Evolutionary conservation across 2,329 filamentous ascomycete genomes (phyloP), one percentile per base, ranked within the genome.

Genomic region (Drechslerella dactyloides): DNA sequence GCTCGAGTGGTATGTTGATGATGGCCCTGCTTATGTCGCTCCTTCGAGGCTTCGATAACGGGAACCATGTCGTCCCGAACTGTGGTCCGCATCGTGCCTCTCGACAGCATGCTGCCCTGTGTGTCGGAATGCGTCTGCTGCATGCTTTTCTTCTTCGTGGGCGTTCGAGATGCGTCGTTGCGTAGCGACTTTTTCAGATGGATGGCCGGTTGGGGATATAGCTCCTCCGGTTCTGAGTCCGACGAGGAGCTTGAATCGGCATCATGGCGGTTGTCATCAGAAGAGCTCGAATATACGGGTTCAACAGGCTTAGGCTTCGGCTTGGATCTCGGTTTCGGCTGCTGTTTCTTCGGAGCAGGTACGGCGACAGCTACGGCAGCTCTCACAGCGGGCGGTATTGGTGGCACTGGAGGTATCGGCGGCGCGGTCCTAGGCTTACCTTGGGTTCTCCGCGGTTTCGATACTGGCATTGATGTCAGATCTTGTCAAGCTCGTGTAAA

Each of bases 111-210:
- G 33, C 66, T 58, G 40, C 66, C 66, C 50, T 70, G 66, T n/a
- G 54, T 70, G 44, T 70, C 66, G 54, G 66, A 70, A 30, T 59
- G 66, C 19, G 65, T 69, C 44, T 70, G 66, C 4, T 27, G 54
- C 2, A 52, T 56, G n/a, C 23, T 59, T 59, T 56, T 70, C 50
- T 64, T 70, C 48, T 70, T 70, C 42, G 23, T 50, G 8, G 59
- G 53, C 7, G 65, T 48, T 4, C 35, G 55, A 15, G 59, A 19
- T 48, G 66, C 33, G 46, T 33, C 33, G 17, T 30, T 56, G 10
- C 66, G 66, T 24, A 70, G 37, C 10, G 66, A 64, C 19, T 64
- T 70, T 30, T 64, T 70, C 27, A 70, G 59, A 6, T 54, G 58
- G 21, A 62, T n/a, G 2, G 55, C 23, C 2, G 37, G 8, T 55